These are phyloP conservation scores for Begonia fuchsioides DNA, from an alignment of 306 rosid species.

Conservation along the genomic window DNA sequence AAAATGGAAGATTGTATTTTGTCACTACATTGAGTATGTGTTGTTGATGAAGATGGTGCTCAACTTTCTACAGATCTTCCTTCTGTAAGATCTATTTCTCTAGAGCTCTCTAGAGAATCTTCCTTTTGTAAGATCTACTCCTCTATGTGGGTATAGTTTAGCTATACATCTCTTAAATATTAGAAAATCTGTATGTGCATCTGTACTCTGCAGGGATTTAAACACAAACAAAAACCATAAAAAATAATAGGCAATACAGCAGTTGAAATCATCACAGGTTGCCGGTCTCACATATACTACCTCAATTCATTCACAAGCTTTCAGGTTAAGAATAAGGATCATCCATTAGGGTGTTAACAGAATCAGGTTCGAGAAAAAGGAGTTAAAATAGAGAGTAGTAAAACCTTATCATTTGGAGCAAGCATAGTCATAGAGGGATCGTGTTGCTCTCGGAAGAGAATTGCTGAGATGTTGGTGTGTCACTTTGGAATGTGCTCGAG, in stretches of 20 bases:
- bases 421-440: slow-evolving; percentile 23
- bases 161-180: slow-evolving; percentile 69
- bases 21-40: slow-evolving; percentile 72
- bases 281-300: too few species aligned
- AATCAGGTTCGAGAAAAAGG: too few species aligned
- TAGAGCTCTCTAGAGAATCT: neutral
- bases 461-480: slow-evolving; percentile 11
- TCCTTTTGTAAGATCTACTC: slow-evolving; percentile 17
- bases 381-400: neutral
- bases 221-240: too few species aligned
- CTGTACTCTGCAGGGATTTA: slow-evolving; percentile 47
- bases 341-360: too few species aligned
- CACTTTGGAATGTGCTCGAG: slow-evolving; percentile 16
- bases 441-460: slow-evolving; percentile 17
- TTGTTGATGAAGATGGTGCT: slow-evolving; percentile 6
- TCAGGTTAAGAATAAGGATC: too few species aligned
- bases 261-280: too few species aligned
- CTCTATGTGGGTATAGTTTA: slow-evolving; percentile 59
- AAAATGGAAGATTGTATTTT: slow-evolving; percentile 39
- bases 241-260: too few species aligned
- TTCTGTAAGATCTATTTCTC: slow-evolving; percentile 19
- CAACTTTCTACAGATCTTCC: too few species aligned
- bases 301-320: too few species aligned
- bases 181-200: slow-evolving; percentile 45
- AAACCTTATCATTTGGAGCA: slow-evolving; percentile 29